Evolutionary conservation across 2,329 filamentous ascomycete genomes (phyloP).

Genomic region (Lasiodiplodia sp.): DNA sequence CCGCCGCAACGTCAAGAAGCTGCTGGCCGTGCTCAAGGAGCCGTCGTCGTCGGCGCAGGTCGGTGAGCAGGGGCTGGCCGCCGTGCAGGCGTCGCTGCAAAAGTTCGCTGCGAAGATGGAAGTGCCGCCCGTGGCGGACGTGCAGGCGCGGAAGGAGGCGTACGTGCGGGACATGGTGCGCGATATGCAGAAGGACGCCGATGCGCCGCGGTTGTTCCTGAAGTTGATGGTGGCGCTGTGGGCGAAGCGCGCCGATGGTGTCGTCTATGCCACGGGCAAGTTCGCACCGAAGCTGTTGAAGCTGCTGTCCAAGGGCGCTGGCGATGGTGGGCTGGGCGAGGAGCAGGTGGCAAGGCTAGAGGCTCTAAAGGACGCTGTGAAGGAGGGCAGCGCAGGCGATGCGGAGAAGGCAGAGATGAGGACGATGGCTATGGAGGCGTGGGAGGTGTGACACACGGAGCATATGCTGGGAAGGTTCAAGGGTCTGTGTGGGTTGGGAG

Average conservation of each 20-base stretch:
- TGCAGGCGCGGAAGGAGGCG: conserved; percentile 37
- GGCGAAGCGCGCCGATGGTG: conserved; percentile 40
- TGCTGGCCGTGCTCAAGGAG: conserved; percentile 37
- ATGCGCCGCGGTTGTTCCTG: conserved; percentile 48
- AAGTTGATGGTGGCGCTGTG: conserved; percentile 44
- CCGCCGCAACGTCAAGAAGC: conserved; percentile 40
- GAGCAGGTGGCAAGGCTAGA: conserved; percentile 43
- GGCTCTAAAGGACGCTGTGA: conserved; percentile 48
- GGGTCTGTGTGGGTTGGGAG: neutral
- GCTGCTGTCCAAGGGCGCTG: conserved; percentile 37
- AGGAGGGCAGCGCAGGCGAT: conserved; percentile 40
- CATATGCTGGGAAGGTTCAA: neutral
- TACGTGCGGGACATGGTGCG: conserved; percentile 44
- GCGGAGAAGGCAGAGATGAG: conserved; percentile 45
- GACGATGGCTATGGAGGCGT: conserved; percentile 36
- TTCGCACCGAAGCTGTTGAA: conserved; percentile 51
- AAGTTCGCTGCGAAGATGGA: conserved; percentile 46
- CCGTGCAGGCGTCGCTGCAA: conserved; percentile 35
- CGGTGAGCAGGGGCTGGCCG: conserved; percentile 19
- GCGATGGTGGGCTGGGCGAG: conserved; percentile 25
- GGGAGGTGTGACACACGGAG: neutral
- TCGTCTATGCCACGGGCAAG: conserved; percentile 51
- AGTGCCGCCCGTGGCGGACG: conserved; percentile 32
- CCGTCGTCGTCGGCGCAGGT: conserved; percentile 25
- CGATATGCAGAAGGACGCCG: conserved; percentile 45